Conservation (phyloP, 257 asterid species). For the Rehmannia glutinosa region DNA sequence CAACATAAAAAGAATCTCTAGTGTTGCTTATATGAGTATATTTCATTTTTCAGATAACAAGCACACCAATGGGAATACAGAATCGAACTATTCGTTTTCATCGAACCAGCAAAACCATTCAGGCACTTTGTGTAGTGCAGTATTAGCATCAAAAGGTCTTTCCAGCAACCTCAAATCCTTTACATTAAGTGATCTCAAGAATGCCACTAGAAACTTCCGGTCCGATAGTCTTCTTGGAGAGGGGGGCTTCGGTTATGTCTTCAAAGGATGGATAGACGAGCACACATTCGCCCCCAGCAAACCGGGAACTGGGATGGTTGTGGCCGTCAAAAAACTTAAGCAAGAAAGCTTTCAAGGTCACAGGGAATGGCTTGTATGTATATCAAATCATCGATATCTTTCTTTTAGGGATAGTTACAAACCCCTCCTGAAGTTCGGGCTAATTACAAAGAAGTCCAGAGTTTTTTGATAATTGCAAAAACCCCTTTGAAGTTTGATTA, state of each 20-base stretch:
- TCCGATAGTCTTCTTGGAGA: constrained; percentile 42
- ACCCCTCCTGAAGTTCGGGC: neutral
- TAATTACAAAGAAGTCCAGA: too few species aligned
- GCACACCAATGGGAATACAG: constrained; percentile 18
- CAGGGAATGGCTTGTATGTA: constrained; percentile 53
- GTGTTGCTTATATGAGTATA: too few species aligned
- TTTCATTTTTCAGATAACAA: constrained; percentile 32
- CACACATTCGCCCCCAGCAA: constrained; percentile 34
- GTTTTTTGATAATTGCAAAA: too few species aligned
- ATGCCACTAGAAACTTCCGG: constrained; percentile 39
- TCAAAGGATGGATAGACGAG: constrained; percentile 47
- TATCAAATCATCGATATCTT: too few species aligned
- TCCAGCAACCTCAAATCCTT: constrained; percentile 37
- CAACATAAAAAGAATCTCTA: too few species aligned
- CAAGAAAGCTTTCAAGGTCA: constrained; percentile 45
- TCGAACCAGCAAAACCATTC: constrained; percentile 15
- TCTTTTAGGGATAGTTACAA: too few species aligned
- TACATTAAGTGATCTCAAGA: constrained; percentile 35
- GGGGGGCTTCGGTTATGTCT: constrained; percentile 48
- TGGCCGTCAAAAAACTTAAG: constrained; percentile 44
- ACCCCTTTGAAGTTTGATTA: neutral
- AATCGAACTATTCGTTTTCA: constrained; percentile 1
- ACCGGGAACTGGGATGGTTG: constrained; percentile 41
- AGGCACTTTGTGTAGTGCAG: constrained; percentile 10
- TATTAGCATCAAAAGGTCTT: constrained; percentile 18